These are phyloP conservation scores for Cadophora sp. DNA, from an alignment of 2,329 filamentous ascomycete genomes.

Conservation along the genomic window DNA sequence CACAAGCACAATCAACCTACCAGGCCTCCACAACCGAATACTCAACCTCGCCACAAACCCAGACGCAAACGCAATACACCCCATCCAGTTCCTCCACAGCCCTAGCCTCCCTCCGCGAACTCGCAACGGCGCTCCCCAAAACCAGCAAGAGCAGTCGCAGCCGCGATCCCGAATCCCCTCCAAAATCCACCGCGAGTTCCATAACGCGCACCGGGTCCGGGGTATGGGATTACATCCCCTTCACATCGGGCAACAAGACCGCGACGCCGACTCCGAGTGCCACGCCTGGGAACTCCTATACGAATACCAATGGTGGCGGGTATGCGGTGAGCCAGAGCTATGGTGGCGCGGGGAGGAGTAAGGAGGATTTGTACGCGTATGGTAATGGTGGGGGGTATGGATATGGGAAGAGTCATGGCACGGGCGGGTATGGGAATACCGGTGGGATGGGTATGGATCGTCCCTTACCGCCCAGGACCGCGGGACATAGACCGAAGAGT, in stretches of 20 bases:
- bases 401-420: constrained; percentile 33
- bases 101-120: constrained; percentile 38
- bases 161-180: constrained; percentile 30
- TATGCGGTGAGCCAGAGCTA: constrained; percentile 33
- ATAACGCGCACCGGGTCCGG: constrained; percentile 37
- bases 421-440: constrained; percentile 34
- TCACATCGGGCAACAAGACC: constrained; percentile 34
- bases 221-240: constrained; percentile 44
- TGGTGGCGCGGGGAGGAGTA: constrained; percentile 29
- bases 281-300: constrained; percentile 40
- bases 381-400: constrained; percentile 31
- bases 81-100: constrained; percentile 36
- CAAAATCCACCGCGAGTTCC: constrained; percentile 28
- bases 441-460: constrained; percentile 44
- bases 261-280: constrained; percentile 36
- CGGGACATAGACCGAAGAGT: constrained; percentile 64
- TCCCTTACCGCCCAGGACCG: constrained; percentile 60
- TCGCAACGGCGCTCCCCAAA: constrained; percentile 41
- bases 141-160: constrained; percentile 13
- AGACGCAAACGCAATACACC: constrained; percentile 10
- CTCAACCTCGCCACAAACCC: constrained; percentile 14
- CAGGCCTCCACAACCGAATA: constrained; percentile 46
- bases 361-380: constrained; percentile 38
- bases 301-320: constrained; percentile 14
- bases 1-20: constrained; percentile 38